Base-by-base conservation (phyloP, 2,329 filamentous ascomycete species). In the Aspergillus neoniger region DNA sequence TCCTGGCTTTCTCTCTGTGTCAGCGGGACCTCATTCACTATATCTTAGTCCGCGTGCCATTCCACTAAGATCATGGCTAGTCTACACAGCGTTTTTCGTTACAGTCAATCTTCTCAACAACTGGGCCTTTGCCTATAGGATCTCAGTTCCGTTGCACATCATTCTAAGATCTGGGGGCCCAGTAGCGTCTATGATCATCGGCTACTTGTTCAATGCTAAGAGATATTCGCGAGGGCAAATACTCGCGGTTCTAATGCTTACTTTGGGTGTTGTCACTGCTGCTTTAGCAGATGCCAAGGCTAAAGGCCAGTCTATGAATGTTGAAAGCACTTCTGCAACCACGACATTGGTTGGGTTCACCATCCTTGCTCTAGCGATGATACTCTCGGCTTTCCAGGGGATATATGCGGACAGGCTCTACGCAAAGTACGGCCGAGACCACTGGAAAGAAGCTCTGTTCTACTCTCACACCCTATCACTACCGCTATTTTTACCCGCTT, bases 101-200 rank as follows among this genome's bases (percentile, higher is more conserved):
- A 85, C 86, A 63, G 95, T 99, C 78, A 99, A 98, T 70, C 87
- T 98, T 60, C 80, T 99, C 72, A 99, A 99, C 79, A 99, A 99
- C 71, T 94, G 94, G 82, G 95, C 94, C 6, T 99, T 99, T 76
- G 93, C 92, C 64, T 99, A 97, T 79, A 88, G 92, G 69, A 98
- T 99, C 59, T 96, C 92, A 6, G 92, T 99, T 0, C 95, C 95
- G 1, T 88, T 99, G 52, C 95, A 99, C 73, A 99, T 99, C 69
- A 98, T 99, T 67, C 82, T 99, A 30, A 87, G 95, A 56, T 97
- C 93, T 52, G 96, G 94, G 53, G 95, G 95, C 15, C 96, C 93
- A 69, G 96, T 98, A 63, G 96, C 93, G 4, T 98, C 95, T 8
- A 96, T 99, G 86, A 78, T 88, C 15, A 91, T 94, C n/a, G 95